Base-by-base conservation (phyloP, 768 basidiomycete genomes). In the Tricholoma flavovirens region DNA sequence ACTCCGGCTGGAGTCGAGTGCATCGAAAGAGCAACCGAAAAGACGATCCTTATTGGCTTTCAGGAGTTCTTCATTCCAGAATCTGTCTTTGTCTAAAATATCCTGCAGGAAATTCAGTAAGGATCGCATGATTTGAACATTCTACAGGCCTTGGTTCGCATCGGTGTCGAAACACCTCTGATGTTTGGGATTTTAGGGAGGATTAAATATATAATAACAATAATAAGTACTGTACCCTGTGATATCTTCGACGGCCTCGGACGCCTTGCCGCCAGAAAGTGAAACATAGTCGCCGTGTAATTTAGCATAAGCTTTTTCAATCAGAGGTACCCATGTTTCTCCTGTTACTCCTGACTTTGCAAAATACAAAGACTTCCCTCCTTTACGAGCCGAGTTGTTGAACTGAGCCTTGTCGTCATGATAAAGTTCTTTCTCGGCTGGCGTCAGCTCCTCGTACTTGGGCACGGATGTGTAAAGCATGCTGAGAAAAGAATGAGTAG, bases 231-330 rank as follows among this genome's bases (percentile, higher is more conserved):
- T 73, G 40, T 56, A 81, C 80, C 82, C 81, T 21, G 81, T 82
- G 53, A 84, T 64, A 65, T 83, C 81, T 61, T 83, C 81, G 11
- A 82, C 73, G 0, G 77, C 82, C 56, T 83, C 80, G 36, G 69
- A 72, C 17, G 74, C 68, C 46, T 66, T 66, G 1, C 76, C 75
- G 2, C 67, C 70, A 12, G 63, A 63, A 32, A 79, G 56, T 38
- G 72, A 66, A 4, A 68, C 64, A 55, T 75, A 77, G 55, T 75
- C 73, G 2, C 80, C 80, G 61, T 83, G 78, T 1, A 82, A 59
- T 65, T 83, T 83, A 2, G 81, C 81, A 56, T 75, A 83, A 2
- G 81, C 81, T 62, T 83, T 83, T 62, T 83, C 81, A n/a, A 82
- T 72, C n/a, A 83, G 65, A 2, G 81, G 77, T 0, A 81, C 78